Conservation (phyloP, 2,329 filamentous ascomycete species). For the Corynespora cassiicola region DNA sequence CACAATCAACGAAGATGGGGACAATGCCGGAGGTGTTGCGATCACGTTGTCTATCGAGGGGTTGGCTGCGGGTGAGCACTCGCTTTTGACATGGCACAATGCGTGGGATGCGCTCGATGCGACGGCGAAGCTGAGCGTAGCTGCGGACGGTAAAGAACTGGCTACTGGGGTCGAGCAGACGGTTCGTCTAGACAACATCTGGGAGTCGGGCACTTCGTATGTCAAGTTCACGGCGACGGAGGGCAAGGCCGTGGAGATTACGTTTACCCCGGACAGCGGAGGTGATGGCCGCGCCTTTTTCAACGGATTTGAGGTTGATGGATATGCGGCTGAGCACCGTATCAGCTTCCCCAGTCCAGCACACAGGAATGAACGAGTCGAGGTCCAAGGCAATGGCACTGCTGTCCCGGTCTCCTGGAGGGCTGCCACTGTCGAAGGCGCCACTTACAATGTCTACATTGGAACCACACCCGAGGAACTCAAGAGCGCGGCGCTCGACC, state of each 20-base stretch:
- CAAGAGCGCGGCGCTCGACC: conserved; percentile 11
- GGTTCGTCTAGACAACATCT: conserved; percentile 39
- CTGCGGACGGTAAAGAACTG: conserved; percentile 25
- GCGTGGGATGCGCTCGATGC: conserved; percentile 32
- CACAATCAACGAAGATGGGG: conserved; percentile 23
- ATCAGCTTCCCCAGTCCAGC: conserved; percentile 34
- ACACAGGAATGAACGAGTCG: conserved; percentile 37
- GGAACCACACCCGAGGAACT: conserved; percentile 16
- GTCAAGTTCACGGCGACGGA: conserved; percentile 25
- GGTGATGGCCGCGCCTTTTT: conserved; percentile 30
- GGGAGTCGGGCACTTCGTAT: conserved; percentile 36
- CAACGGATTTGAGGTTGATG: conserved; percentile 42
- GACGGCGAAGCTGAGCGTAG: conserved; percentile 27
- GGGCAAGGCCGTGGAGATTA: conserved; percentile 29
- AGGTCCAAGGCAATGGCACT: conserved; percentile 12
- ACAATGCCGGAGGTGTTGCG: conserved; percentile 13
- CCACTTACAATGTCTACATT: conserved; percentile 34
- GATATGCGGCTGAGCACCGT: conserved; percentile 22
- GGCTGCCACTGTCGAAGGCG: conserved; percentile 14
- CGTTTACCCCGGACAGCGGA: conserved; percentile 13
- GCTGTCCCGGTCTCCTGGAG: conserved; percentile 28
- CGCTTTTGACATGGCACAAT: conserved; percentile 38
- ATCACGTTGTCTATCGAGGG: conserved; percentile 34
- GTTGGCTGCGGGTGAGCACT: conserved; percentile 32
- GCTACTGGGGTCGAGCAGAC: conserved; percentile 20